Base-by-base conservation (phyloP, 495 filamentous ascomycete genomes). In the Pseudevernia furfuracea region DNA sequence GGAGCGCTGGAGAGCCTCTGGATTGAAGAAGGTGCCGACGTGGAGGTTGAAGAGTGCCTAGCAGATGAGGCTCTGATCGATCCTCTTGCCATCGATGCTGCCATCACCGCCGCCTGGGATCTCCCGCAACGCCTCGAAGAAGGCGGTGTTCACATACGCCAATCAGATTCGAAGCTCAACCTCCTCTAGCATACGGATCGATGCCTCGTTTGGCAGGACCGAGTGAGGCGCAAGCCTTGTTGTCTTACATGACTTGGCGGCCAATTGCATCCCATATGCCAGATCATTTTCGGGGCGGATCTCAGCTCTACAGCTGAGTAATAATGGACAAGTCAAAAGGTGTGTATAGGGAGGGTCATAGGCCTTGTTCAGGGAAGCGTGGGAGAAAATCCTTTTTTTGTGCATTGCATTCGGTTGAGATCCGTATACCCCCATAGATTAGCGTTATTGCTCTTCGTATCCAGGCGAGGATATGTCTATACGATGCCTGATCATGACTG, bases 1-100 rank as follows among this genome's bases (percentile, higher is more conserved):
- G 94, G 91, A 53, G 90, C 88, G 49, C 71, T 81, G 32, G 72
- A 82, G 62, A 82, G 79, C 65, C 75, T 82, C 70, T 81, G 79
- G 77, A 78, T 83, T 74, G 74, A 80, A 57, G 79, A 81, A 65
- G 67, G 71, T 10, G 75, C 77, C 14, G 58, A 68, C 34, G 17
- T 34, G n/a, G 49, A 65, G n/a, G 68, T 59, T 34, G 69, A 62
- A 38, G 66, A 60, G 36, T 41, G 43, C 7, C 34, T 60, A 5
- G 21, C 43, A 25, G 61, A 64, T 23, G 63, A 68, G 23, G 43
- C 60, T 23, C 39, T 70, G 36, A 67, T 71, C 36, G 66, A 71
- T 61, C 62, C 68, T 4, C n/a, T 67, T 15, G 62, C 68, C 23
- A 65, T 71, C 28, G 67, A 71, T 49, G 70, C 68, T 28, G 70